These are phyloP conservation scores for Alternaria consortialis DNA, from an alignment of 2,329 filamentous ascomycete genomes.

Conservation along the genomic window DNA sequence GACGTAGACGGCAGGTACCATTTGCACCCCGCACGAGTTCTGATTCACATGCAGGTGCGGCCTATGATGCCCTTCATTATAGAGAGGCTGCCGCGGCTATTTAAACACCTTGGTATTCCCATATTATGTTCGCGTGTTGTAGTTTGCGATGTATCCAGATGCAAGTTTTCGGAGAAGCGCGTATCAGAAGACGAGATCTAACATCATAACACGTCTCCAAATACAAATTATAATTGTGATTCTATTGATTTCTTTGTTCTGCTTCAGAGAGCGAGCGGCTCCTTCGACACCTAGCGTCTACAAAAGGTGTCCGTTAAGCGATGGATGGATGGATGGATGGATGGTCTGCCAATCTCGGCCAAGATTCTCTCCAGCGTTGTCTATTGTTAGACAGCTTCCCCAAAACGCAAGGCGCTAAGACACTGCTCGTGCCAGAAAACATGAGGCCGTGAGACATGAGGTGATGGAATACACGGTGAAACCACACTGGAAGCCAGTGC, in stretches of 20 bases:
- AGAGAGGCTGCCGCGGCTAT: constrained; percentile 12
- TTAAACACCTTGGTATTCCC: neutral
- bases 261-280: neutral
- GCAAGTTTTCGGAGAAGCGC: neutral
- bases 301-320: neutral
- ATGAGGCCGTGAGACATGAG: neutral
- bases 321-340: neutral
- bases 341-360: neutral
- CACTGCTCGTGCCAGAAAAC: neutral
- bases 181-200: neutral
- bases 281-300: neutral
- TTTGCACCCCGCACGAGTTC: constrained; percentile 13
- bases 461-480: constrained; percentile 1
- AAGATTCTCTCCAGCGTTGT: neutral
- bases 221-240: neutral
- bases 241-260: neutral
- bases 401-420: neutral
- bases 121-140: neutral
- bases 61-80: neutral
- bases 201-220: neutral
- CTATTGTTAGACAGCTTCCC: neutral
- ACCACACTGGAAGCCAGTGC: neutral
- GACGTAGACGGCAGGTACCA: constrained; percentile 17
- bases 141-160: neutral
- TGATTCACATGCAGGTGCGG: constrained; percentile 12